Evolutionary conservation across 345 rosid species (phyloP).

Genomic region (Boechera retrofracta): DNA sequence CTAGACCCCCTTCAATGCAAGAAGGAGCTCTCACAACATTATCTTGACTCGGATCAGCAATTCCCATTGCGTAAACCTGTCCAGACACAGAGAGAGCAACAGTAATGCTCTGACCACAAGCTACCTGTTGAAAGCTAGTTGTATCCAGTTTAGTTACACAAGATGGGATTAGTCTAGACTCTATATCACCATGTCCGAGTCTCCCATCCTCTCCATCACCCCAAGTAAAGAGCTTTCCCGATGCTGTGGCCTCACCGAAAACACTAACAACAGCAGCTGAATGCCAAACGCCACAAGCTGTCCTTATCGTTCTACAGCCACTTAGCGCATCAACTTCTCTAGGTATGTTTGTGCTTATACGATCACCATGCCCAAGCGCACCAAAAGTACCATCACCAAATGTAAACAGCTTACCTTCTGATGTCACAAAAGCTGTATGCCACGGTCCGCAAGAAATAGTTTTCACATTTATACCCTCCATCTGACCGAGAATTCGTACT

Average conservation of each 20-base stretch:
- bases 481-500: conserved; percentile 54
- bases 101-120: conserved; percentile 68
- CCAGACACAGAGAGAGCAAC: conserved; percentile 58
- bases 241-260: conserved; percentile 40
- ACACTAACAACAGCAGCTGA: conserved; percentile 67
- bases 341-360: conserved; percentile 51
- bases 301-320: conserved; percentile 52
- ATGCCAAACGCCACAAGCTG: conserved; percentile 75
- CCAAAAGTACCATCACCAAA: conserved; percentile 76
- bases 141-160: conserved; percentile 52
- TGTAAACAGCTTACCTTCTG: conserved; percentile 62
- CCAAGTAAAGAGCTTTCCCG: conserved; percentile 70
- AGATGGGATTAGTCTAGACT: conserved; percentile 56
- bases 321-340: conserved; percentile 62
- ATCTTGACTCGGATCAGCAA: conserved; percentile 55
- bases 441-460: conserved; percentile 70
- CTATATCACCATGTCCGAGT: conserved; percentile 68
- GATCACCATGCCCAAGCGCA: conserved; percentile 71
- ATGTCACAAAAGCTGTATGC: conserved; percentile 66
- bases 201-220: conserved; percentile 68
- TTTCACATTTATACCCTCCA: conserved; percentile 59
- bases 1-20: conserved; percentile 53
- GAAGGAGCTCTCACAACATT: conserved; percentile 53
- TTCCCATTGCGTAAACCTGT: conserved; percentile 63
- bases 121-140: conserved; percentile 61